Evolutionary conservation across 192 early-diverging fungal species (phyloP), one percentile per base, ranked within the genome.

Genomic region (Backusella tarrabulga): DNA sequence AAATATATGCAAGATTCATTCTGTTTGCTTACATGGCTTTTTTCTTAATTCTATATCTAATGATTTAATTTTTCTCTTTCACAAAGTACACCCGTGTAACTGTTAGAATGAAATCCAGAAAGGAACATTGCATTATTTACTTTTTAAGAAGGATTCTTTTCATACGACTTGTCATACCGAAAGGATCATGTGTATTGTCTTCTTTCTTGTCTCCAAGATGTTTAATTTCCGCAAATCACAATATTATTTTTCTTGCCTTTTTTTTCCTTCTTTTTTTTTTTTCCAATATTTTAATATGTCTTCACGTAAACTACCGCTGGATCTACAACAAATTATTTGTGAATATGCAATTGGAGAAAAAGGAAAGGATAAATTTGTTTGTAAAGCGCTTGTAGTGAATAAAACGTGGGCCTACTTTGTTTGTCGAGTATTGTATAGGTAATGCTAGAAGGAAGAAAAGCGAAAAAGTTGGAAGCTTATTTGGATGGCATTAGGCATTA

Each of bases 241-340:
- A 50, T 50, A 50, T 50, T 60, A 23, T 60, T 26, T 60, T 23
- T 60, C 23, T 60, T 23, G 8, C 26, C 1, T 60, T 26, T 23
- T 26, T 56, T 26, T 60, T 3, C 8, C 9, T 56, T 56, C 26
- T 3, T 3, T 3, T 11, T 60, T 3, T 3, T 26, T 26, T 3
- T 60, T 9, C 1, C 7, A 9, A 4, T 63, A 63, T 29, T 12
- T 26, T n/a, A 63, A 12, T 63, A 60, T 60, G 56, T 23, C 56
- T 60, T 60, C 9, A 26, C 14, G 56, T 60, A 60, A 29, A 60
- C 1, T 60, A 26, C 56, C 56, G 56, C 15, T 63, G 56, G 56
- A 63, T 63, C 56, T 63, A 63, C 56, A 63, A 63, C 56, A 63
- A 29, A 26, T 63, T 29, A 29, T 63, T 63, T 63, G 56, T 63